Evolutionary conservation across 2,329 filamentous ascomycete genomes (phyloP), one percentile per base, ranked within the genome.

Genomic region (Pyrenophora graminea): DNA sequence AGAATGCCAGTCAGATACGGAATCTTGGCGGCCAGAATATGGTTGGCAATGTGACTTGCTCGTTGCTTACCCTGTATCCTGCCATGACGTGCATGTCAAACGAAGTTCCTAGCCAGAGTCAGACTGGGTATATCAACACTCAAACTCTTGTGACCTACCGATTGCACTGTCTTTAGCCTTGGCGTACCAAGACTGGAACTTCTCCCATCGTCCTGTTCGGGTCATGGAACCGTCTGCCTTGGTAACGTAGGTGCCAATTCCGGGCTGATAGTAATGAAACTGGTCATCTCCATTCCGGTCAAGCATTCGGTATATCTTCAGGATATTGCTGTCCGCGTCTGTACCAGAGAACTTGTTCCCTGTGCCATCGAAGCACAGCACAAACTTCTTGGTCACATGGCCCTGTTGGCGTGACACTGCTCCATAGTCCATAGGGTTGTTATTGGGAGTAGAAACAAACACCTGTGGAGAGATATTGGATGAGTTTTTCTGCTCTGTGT

Each of bases 11-110:
- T 23, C 10, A 18, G 18, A 27, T n/a, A 13, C n/a, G 3, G 25
- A 15, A 27, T 40, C 19, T 19, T 30, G 10, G 13, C 18, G 21
- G 17, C 18, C n/a, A 27, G 7, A 32, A 5, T 4, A 12, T 8
- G 5, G 23, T 21, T 6, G 5, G n/a, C 23, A 3, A 8, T 17
- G 40, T 5, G 23, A 25, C 23, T 25, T 7, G 23, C 7, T 25
- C 23, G 23, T 25, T 25, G 17, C 36, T 77, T 69, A 92, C 90
- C 47, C 86, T 85, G 72, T 94, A 94, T 1, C 89, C 90, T 6
- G 86, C 89, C 61, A 94, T 89, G 9, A 94, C 90, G 73, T 94
- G 90, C 49, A 90, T 82, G 59, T 88, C 89, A 58, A 95, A 93
- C 0, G 87, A 90, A 0, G 87, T 88, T 1, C 90, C 90, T 53